phyloP scores from a whole-genome alignment of 306 rosid species.

The Castanea sativa region DNA sequence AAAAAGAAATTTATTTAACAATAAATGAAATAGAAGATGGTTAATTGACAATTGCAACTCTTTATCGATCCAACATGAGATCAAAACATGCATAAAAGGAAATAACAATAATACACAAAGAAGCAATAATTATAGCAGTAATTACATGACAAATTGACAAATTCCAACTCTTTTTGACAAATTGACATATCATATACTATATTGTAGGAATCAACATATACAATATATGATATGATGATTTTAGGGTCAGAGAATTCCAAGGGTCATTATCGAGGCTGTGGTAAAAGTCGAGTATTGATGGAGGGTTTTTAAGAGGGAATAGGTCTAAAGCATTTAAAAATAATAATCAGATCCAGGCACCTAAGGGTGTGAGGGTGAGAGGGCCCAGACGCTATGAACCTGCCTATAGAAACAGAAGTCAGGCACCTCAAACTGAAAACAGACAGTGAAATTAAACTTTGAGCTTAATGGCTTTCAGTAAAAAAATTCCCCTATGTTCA shows the following conservation, averaged over 20 bases:
- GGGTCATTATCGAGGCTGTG: conserved; percentile 60
- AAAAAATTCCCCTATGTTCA: not conserved
- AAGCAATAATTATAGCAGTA: too few relatives aligned
- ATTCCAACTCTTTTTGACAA: too few relatives aligned
- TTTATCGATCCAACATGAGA: too few relatives aligned
- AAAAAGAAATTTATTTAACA: too few relatives aligned
- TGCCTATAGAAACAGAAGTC: conserved; percentile 39
- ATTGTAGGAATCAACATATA: too few relatives aligned
- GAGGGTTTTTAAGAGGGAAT: conserved; percentile 53
- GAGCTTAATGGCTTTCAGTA: conserved; percentile 1
- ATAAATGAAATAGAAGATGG: too few relatives aligned
- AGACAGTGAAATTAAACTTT: conserved; percentile 64
- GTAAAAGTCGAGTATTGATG: conserved; percentile 45
- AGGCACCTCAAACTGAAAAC: conserved; percentile 38
- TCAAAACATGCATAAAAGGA: too few relatives aligned
- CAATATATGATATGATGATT: not conserved
- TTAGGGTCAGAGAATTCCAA: conserved; percentile 65
- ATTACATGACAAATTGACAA: too few relatives aligned
- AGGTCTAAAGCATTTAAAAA: conserved; percentile 41
- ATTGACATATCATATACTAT: too few relatives aligned
- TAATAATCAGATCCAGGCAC: conserved; percentile 50
- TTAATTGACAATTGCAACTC: too few relatives aligned
- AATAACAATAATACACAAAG: too few relatives aligned
- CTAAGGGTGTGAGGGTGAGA: conserved; percentile 70
- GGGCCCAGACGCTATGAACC: conserved; percentile 78